Evolutionary conservation across 768 basidiomycete genomes (phyloP).

Genomic region (Amanita rimosa): DNA sequence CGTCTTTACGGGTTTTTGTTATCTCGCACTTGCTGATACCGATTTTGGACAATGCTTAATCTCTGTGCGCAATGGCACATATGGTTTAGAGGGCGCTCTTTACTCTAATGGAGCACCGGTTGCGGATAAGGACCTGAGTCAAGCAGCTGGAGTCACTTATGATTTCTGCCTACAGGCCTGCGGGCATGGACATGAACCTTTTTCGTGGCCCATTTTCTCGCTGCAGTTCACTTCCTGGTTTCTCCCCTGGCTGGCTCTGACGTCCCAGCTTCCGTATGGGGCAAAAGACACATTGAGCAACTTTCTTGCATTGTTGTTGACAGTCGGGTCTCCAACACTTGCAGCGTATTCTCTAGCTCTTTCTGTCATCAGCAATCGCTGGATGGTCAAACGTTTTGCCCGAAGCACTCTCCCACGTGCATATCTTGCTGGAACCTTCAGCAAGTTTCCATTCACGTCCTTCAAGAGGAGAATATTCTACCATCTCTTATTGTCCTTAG

Average conservation of each 20-base stretch:
- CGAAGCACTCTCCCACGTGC: slow-evolving; percentile 19
- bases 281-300: slow-evolving; percentile 27
- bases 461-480: slow-evolving; percentile 16
- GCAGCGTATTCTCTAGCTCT: slow-evolving; percentile 33
- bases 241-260: slow-evolving; percentile 34
- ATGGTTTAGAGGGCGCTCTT: background rate
- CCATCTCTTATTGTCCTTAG: slow-evolving; percentile 30
- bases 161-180: slow-evolving; percentile 10
- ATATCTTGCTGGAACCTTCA: slow-evolving; percentile 25
- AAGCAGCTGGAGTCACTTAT: background rate
- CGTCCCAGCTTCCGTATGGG: slow-evolving; percentile 42
- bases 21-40: background rate
- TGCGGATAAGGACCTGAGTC: background rate
- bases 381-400: slow-evolving; percentile 23
- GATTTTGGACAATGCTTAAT: background rate
- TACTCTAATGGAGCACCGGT: background rate
- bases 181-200: slow-evolving; percentile 15
- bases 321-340: slow-evolving; percentile 32
- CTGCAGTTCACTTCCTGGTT: slow-evolving; percentile 34
- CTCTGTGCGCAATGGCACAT: background rate
- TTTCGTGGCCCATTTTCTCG: slow-evolving; percentile 22
- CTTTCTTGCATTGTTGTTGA: slow-evolving; percentile 28
- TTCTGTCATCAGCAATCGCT: slow-evolving; percentile 30
- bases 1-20: no score
- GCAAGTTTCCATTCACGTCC: slow-evolving; percentile 26